Evolutionary conservation across 176 grass and related monocot genomes (phyloP).

Genomic region (Cocos nucifera): DNA sequence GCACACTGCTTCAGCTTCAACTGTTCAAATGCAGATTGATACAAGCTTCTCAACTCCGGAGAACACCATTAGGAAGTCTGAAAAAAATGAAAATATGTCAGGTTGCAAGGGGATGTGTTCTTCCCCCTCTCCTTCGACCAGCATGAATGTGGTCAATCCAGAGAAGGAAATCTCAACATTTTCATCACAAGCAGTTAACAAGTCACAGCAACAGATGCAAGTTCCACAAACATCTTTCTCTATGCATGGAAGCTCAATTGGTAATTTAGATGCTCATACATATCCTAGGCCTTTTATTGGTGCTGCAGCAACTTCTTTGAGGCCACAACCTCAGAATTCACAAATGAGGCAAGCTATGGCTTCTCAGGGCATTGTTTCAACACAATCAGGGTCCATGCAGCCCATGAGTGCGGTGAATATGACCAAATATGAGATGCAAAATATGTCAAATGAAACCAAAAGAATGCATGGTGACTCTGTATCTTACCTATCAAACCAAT

Average conservation of each 20-base stretch:
- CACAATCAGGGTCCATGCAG: conserved; percentile 20
- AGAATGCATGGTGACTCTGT: conserved; percentile 1
- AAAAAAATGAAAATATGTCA: conserved; percentile 30
- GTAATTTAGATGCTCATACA: conserved; percentile 35
- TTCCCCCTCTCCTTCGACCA: conserved; percentile 28
- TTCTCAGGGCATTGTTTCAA: conserved; percentile 34
- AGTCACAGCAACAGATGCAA: conserved; percentile 38
- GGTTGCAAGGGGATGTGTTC: conserved; percentile 37
- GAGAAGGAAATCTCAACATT: conserved; percentile 4
- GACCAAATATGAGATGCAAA: conserved; percentile 4
- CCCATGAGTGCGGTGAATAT: conserved; percentile 10
- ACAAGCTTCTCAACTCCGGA: conserved; percentile 15
- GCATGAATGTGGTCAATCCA: conserved; percentile 22
- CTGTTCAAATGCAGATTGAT: conserved; percentile 40
- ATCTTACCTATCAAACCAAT: conserved; percentile 7
- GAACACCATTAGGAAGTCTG: conserved; percentile 28
- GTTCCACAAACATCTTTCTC: conserved; percentile 50
- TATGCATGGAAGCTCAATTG: conserved; percentile 32
- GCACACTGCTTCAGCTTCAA: conserved; percentile 26
- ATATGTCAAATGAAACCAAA: conserved; percentile 9
- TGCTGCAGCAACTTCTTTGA: conserved; percentile 23
- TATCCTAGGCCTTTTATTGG: conserved; percentile 38
- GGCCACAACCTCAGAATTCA: conserved; percentile 38
- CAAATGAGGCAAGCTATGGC: conserved; percentile 31
- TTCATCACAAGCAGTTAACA: conserved; percentile 13